Evolutionary conservation across 2,329 filamentous ascomycete species (phyloP).

Genomic region (Diaporthe citrichinensis): DNA sequence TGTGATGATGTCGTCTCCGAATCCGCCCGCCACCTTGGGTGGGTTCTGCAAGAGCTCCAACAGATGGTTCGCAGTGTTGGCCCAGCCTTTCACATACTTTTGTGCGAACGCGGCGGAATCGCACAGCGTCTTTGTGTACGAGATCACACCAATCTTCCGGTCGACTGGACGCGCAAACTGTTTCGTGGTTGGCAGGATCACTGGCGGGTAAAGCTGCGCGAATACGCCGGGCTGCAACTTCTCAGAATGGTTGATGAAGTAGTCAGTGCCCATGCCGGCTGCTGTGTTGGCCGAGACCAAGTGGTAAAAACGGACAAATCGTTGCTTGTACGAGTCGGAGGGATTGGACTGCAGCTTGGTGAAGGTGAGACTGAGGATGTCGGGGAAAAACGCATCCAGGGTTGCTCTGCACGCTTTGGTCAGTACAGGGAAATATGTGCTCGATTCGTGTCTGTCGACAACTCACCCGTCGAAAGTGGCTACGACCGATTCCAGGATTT

Average conservation of each 20-base stretch:
- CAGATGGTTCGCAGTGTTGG: conserved; percentile 88
- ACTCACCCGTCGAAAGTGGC: conserved; percentile 79
- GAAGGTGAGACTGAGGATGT: conserved; percentile 86
- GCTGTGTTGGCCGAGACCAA: conserved; percentile 84
- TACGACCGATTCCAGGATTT: conserved; percentile 87
- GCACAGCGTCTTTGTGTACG: conserved; percentile 91
- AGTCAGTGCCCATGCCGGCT: conserved; percentile 90
- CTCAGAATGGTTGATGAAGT: conserved; percentile 89
- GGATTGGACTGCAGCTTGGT: conserved; percentile 77
- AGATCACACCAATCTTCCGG: conserved; percentile 93
- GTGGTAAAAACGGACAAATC: conserved; percentile 96
- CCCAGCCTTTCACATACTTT: conserved; percentile 91
- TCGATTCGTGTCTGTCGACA: neutral
- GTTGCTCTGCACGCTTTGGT: conserved; percentile 60
- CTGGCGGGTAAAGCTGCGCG: conserved; percentile 84
- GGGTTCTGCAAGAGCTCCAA: conserved; percentile 92
- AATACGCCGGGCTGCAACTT: conserved; percentile 85
- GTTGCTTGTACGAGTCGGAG: conserved; percentile 85
- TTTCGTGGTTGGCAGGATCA: conserved; percentile 91
- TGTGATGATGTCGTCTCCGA: conserved; percentile 81
- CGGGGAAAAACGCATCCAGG: conserved; percentile 82
- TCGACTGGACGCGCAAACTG: conserved; percentile 90
- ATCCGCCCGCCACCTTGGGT: conserved; percentile 74
- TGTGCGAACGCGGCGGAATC: conserved; percentile 87
- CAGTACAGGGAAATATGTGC: neutral